These are phyloP conservation scores for Pisolithus microcarpus DNA, from an alignment of 768 basidiomycete genomes.

Conservation along the genomic window DNA sequence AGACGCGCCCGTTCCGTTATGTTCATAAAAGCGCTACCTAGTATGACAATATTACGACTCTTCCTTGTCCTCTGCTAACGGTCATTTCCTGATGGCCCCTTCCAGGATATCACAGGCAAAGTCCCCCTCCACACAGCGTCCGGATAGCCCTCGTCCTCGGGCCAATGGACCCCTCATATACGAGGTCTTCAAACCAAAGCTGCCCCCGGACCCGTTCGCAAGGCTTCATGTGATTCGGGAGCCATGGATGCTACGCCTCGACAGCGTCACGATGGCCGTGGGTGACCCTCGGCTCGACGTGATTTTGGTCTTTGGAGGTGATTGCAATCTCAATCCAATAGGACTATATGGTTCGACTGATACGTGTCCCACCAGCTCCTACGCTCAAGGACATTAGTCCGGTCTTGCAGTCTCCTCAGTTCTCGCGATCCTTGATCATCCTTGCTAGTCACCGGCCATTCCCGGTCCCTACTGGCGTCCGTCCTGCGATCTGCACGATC, in stretches of 20 bases:
- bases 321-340: conserved; percentile 4
- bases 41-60: neutral
- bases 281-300: conserved; percentile 24
- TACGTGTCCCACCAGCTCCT: conserved; percentile 21
- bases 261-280: conserved; percentile 13
- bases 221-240: conserved; percentile 16
- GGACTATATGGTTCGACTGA: neutral
- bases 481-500: conserved; percentile 30
- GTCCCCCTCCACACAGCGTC: conserved; percentile 48
- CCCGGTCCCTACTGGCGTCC: conserved; percentile 18
- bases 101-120: conserved; percentile 1
- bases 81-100: conserved; percentile 1
- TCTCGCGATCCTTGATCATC: conserved; percentile 32
- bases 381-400: conserved; percentile 26
- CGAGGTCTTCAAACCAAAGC: conserved; percentile 26
- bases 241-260: conserved; percentile 23
- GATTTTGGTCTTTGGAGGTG: conserved; percentile 33
- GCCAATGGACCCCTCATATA: conserved; percentile 5
- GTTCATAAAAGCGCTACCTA: neutral
- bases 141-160: conserved; percentile 73
- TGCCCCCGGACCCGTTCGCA: conserved; percentile 31
- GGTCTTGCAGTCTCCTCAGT: conserved; percentile 27
- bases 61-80: neutral
- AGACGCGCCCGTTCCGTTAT: no score
- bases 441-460: conserved; percentile 30